These are phyloP conservation scores for Durotheca rogersii DNA, from an alignment of 495 filamentous ascomycete genomes.

Conservation along the genomic window DNA sequence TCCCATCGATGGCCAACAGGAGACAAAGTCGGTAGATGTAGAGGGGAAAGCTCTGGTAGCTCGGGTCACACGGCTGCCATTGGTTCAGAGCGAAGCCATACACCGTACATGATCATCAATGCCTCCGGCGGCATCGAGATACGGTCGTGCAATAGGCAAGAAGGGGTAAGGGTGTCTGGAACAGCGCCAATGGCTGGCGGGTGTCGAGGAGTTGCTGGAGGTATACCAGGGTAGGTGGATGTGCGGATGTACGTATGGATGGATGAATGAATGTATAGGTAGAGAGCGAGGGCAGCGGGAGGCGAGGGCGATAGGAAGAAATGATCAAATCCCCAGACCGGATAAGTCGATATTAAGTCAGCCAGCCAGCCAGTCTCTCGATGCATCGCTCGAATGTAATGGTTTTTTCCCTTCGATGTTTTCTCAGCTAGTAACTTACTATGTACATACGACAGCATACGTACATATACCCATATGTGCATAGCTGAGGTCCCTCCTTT, in stretches of 20 bases:
- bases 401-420: too few relatives aligned
- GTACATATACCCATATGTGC: too few relatives aligned
- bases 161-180: background rate
- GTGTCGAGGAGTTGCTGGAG: too few relatives aligned
- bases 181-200: background rate
- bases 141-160: slow-evolving; percentile 11
- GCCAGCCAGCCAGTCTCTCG: too few relatives aligned
- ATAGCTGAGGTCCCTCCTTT: too few relatives aligned
- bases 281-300: background rate
- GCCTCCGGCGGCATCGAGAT: slow-evolving; percentile 29
- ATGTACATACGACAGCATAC: too few relatives aligned
- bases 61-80: slow-evolving; percentile 28
- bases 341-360: too few relatives aligned
- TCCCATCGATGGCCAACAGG: slow-evolving; percentile 15
- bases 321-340: too few relatives aligned
- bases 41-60: background rate
- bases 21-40: background rate
- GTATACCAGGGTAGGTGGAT: background rate
- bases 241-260: background rate
- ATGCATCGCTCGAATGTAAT: too few relatives aligned
- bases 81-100: slow-evolving; percentile 12
- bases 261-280: background rate
- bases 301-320: background rate
- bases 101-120: slow-evolving; percentile 33
- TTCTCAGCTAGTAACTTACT: too few relatives aligned